Conservation (phyloP, 2,329 filamentous ascomycete species). For the Colletotrichum tofieldiae region DNA sequence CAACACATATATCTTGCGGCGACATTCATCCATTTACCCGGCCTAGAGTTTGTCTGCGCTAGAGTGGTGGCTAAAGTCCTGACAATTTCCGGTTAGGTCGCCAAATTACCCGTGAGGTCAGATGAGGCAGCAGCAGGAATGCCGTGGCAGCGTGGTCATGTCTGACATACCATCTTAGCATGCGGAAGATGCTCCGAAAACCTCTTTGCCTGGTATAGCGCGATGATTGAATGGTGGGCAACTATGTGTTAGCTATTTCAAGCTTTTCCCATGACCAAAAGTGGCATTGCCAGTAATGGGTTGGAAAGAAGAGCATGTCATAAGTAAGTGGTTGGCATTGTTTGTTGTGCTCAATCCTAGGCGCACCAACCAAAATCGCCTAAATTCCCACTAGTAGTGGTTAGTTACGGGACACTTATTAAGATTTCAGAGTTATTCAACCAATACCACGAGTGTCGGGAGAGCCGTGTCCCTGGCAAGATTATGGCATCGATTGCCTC, state of each 20-base stretch:
- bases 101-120: background rate
- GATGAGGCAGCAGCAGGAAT: conserved; percentile 14
- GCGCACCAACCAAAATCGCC: background rate
- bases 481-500: background rate
- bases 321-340: background rate
- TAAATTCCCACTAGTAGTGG: conserved; percentile 30
- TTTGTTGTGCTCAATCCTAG: background rate
- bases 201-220: conserved; percentile 40
- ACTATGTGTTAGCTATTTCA: background rate
- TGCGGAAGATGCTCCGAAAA: conserved; percentile 35
- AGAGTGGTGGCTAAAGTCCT: background rate
- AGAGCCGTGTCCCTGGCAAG: conserved; percentile 4
- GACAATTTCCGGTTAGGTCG: background rate
- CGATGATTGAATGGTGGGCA: conserved; percentile 8
- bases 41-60: background rate
- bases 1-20: conserved; percentile 5
- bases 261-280: background rate
- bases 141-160: background rate
- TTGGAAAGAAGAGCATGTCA: background rate
- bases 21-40: conserved; percentile 28
- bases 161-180: conserved; percentile 24
- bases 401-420: background rate
- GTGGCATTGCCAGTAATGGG: background rate
- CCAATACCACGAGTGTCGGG: background rate
- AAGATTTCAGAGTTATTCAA: background rate